A percentile compares a stretch with the other conserved stretches of the same genome.
These are phyloP conservation scores for Borovskyia barvae DNA, from an alignment of 208 protist species.

Conservation along the genomic window DNA sequence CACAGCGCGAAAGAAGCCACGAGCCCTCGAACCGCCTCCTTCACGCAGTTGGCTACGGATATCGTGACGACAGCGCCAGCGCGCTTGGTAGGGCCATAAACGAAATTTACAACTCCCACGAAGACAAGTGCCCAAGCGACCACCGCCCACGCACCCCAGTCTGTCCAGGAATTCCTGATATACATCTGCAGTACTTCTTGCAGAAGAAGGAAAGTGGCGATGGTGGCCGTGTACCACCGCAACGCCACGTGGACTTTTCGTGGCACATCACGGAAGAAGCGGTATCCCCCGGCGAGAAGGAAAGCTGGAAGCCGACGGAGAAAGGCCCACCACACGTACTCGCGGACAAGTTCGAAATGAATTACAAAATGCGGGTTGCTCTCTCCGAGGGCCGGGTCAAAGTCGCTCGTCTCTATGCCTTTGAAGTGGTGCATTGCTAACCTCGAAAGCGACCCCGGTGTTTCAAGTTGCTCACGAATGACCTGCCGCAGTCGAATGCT, in stretches of 20 bases:
- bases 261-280: slow-evolving; percentile 59
- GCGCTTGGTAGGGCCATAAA: slow-evolving; percentile 78
- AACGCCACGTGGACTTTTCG: slow-evolving; percentile 56
- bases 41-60: slow-evolving; percentile 42
- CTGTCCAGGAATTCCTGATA: slow-evolving; percentile 28
- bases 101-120: slow-evolving; percentile 74
- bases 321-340: slow-evolving; percentile 34
- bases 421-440: slow-evolving; percentile 40
- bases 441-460: slow-evolving; percentile 25
- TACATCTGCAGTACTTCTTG: slow-evolving; percentile 52
- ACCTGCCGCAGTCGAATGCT: slow-evolving; percentile 25
- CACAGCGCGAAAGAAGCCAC: slow-evolving; percentile 51
- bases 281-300: slow-evolving; percentile 44
- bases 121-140: slow-evolving; percentile 38
- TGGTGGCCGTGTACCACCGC: slow-evolving; percentile 84
- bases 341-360: slow-evolving; percentile 69
- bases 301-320: slow-evolving; percentile 37
- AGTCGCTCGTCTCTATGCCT: slow-evolving; percentile 32
- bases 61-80: slow-evolving; percentile 60
- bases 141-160: slow-evolving; percentile 22
- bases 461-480: slow-evolving; percentile 25
- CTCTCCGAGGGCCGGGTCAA: slow-evolving; percentile 39
- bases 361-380: slow-evolving; percentile 79
- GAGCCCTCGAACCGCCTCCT: slow-evolving; percentile 46
- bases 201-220: slow-evolving; percentile 31